A percentile compares a stretch with the other conserved stretches of the same genome.
Conservation (phyloP, 768 basidiomycete genomes). For the Tephrocybe sp. region DNA sequence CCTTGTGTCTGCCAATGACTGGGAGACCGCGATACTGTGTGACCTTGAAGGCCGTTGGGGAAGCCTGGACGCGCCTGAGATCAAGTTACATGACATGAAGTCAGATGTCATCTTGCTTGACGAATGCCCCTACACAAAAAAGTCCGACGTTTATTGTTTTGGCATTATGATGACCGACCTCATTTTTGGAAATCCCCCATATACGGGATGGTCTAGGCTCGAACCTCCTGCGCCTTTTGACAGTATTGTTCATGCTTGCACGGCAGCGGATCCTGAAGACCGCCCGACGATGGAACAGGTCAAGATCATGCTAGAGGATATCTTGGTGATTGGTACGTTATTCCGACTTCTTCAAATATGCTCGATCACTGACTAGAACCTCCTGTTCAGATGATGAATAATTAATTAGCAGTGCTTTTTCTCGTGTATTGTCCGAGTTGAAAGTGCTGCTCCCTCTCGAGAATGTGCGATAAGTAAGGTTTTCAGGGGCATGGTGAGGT, state of each 20-base stretch:
- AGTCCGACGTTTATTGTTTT: constrained; percentile 8
- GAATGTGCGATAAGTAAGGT: too few relatives aligned
- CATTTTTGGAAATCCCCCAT: background rate
- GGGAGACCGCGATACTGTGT: background rate
- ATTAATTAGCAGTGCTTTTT: too few relatives aligned
- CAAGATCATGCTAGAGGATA: background rate
- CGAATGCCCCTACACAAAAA: constrained; percentile 1
- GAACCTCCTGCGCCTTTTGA: constrained; percentile 4
- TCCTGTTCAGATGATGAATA: too few relatives aligned
- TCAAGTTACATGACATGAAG: background rate
- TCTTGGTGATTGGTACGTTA: background rate
- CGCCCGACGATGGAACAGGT: constrained; percentile 7
- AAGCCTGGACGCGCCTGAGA: background rate
- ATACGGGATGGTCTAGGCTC: background rate
- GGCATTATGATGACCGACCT: background rate
- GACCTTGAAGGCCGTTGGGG: constrained; percentile 3
- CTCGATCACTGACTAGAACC: too few relatives aligned
- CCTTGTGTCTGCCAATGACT: background rate
- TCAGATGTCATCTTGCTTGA: too few relatives aligned
- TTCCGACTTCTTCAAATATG: too few relatives aligned
- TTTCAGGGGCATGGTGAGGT: too few relatives aligned
- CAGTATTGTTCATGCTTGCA: background rate
- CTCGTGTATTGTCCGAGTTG: too few relatives aligned
- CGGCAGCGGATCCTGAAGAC: constrained; percentile 1
- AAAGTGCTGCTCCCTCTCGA: too few relatives aligned